Percentiles rank a stretch among this genome's conserved stretches.
phyloP scores from a whole-genome alignment of 129 eudicot genomes.

The Flaveria ramosissima region DNA sequence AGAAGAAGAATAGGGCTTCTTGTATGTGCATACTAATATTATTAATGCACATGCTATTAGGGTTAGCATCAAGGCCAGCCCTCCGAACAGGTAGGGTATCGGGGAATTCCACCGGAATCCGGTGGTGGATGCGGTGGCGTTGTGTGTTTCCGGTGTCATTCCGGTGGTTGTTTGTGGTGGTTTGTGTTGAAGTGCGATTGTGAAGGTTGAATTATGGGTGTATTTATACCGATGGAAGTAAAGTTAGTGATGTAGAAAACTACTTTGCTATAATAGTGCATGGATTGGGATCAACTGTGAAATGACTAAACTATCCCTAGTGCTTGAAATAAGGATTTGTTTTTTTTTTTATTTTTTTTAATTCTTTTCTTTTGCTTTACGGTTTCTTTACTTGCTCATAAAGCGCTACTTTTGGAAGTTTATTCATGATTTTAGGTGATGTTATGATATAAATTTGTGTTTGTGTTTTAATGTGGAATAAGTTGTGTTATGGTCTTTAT shows the following conservation, averaged over 20 bases:
- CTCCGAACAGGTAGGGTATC: constrained; percentile 57
- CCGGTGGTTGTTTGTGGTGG: neutral
- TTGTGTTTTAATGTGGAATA: neutral
- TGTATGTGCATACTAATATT: constrained; percentile 52
- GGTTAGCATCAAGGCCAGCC: constrained; percentile 50
- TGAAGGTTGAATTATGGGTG: constrained; percentile 25
- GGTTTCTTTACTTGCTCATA: constrained; percentile 44
- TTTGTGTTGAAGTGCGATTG: constrained; percentile 24
- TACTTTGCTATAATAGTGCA: constrained; percentile 34
- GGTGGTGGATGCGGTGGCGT: constrained; percentile 28
- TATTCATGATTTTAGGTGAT: constrained; percentile 25
- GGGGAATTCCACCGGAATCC: constrained; percentile 59
- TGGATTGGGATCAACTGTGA: constrained; percentile 33
- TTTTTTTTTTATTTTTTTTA: constrained; percentile 5
- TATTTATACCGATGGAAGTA: constrained; percentile 37
- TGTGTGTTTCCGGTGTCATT: constrained; percentile 36
- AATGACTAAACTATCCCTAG: constrained; percentile 37
- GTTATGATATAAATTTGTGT: constrained; percentile 14
- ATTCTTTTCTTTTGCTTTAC: constrained; percentile 44
- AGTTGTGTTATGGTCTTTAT: neutral
- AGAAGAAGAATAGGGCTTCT: constrained; percentile 33
- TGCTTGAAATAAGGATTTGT: constrained; percentile 27
- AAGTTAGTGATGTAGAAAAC: constrained; percentile 4
- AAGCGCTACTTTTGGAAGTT: constrained; percentile 41
- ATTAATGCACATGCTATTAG: constrained; percentile 58